Evolutionary conservation across 306 rosid genomes (phyloP), one percentile per base, ranked within the genome.

Genomic region (Elaeagnus macrophylla): DNA sequence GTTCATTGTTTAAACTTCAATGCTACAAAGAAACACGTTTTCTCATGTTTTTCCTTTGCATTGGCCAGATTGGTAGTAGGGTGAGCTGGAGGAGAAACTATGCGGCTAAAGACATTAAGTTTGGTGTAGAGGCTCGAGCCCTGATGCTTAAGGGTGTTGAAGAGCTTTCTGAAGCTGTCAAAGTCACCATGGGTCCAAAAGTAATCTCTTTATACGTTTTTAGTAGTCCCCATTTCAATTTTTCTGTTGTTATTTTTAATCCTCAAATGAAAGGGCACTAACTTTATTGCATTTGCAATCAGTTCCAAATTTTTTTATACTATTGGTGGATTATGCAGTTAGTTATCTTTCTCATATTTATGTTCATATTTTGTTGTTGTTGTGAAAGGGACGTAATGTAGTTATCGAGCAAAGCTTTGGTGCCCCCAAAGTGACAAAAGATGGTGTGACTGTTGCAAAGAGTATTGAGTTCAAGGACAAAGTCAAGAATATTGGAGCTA

Each of bases 381-480:
- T 51, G 67, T 18, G 39, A 18, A 47, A 78, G 83, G 83, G 83
- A 15, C 80, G 83, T 44, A 74, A 74, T 59, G 83, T 78, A 37
- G 75, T 78, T 10, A 32, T 78, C 20, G 83, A 78, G 50, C 77
- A 78, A 64, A 78, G 83, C 59, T 79, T n/a, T 64, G 81, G 81
- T 10, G 77, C 79, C 48, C 85, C 79, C 12, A 75, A 72, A 65
- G 85, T 79, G 48, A 79, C 81, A 7, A 79, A 79, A 61, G 81
- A 68, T 25, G 85, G 79, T 62, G 81, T 79, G 36, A 75, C 85
- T 19, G 81, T 75, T 39, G 81, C 85, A 54, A 79, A 79, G 46
- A 72, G 85, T 41, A 66, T 75, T 6, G 83, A 78, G 48, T 78
- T 78, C 72, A 68, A 68, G 41, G 81, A 75, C 48, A 75, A 52